Conservation (phyloP, 2,329 filamentous ascomycete species). For the Botrytis aclada region DNA sequence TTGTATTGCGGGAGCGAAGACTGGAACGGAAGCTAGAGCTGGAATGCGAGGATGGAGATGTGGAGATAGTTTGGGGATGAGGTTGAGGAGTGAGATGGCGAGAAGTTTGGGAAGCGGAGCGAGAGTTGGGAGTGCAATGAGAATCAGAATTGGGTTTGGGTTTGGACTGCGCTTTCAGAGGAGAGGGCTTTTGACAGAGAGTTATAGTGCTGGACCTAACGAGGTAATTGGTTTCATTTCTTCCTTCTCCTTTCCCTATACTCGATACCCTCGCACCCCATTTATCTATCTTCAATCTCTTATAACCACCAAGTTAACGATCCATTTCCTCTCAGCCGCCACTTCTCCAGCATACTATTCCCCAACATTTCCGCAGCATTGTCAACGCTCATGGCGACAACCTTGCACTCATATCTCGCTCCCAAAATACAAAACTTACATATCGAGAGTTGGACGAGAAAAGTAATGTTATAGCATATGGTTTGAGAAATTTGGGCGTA, state of each 20-base stretch:
- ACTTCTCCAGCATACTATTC: constrained; percentile 65
- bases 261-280: not conserved
- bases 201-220: constrained; percentile 37
- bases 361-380: constrained; percentile 66
- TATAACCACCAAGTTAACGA: not conserved
- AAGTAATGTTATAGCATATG: constrained; percentile 73
- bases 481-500: constrained; percentile 68
- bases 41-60: not conserved
- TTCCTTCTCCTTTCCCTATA: constrained; percentile 9
- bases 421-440: constrained; percentile 51
- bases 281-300: not conserved
- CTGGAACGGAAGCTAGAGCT: not conserved
- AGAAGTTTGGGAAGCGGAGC: not conserved
- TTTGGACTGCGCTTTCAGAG: constrained; percentile 5
- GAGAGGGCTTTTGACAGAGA: constrained; percentile 37
- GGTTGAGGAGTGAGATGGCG: not conserved
- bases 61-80: not conserved
- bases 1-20: not conserved
- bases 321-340: constrained; percentile 52
- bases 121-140: not conserved
- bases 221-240: constrained; percentile 34
- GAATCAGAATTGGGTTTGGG: not conserved
- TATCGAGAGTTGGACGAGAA: constrained; percentile 72
- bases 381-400: constrained; percentile 64
- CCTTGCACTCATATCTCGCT: constrained; percentile 54